Conservation (phyloP, 2,329 filamentous ascomycete species). For the Penicillium sclerotigenum region DNA sequence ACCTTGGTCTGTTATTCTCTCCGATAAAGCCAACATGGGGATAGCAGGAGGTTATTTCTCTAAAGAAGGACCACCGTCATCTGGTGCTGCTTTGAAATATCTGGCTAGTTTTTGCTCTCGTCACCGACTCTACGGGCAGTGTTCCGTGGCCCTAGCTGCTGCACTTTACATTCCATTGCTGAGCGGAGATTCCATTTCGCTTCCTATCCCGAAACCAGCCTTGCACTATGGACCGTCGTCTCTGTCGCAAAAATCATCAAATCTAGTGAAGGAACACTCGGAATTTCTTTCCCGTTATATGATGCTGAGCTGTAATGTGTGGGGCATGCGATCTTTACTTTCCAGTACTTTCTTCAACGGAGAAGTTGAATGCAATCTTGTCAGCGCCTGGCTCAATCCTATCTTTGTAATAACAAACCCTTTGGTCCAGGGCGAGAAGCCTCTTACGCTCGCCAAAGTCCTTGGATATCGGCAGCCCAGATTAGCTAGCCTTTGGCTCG, state of each 20-base stretch:
- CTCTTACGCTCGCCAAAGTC: constrained; percentile 6
- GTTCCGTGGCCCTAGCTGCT: constrained; percentile 21
- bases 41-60: background rate
- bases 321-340: constrained; percentile 24
- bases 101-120: constrained; percentile 20
- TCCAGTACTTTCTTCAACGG: constrained; percentile 24
- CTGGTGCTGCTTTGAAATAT: constrained; percentile 19
- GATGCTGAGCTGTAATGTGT: constrained; percentile 24
- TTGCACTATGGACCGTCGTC: background rate
- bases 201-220: constrained; percentile 18
- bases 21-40: background rate
- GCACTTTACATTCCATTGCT: constrained; percentile 21
- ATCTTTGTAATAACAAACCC: constrained; percentile 17
- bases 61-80: constrained; percentile 7
- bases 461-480: constrained; percentile 16
- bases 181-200: constrained; percentile 2
- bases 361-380: constrained; percentile 24
- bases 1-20: background rate
- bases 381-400: constrained; percentile 25
- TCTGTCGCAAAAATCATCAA: background rate
- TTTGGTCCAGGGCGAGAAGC: constrained; percentile 1
- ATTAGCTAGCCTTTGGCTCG: constrained; percentile 23
- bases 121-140: constrained; percentile 22
- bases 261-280: constrained; percentile 1
- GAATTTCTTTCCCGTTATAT: constrained; percentile 19